Evolutionary conservation across 108 stramenopile species (phyloP).

Genomic region (Bacterosira constricta): DNA sequence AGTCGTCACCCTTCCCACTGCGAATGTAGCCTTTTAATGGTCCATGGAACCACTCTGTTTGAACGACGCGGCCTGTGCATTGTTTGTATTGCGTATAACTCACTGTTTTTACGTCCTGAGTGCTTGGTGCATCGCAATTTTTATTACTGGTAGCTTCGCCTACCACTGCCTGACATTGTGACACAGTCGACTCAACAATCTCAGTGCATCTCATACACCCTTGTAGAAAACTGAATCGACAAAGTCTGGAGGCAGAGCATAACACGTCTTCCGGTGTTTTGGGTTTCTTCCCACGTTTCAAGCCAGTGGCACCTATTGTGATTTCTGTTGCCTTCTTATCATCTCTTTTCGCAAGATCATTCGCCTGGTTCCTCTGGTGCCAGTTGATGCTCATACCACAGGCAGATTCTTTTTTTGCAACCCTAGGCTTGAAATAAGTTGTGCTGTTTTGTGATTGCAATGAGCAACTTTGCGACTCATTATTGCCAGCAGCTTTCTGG

Average conservation of each 20-base stretch:
- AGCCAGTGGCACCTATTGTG: constrained; percentile 79
- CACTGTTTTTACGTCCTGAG: background rate
- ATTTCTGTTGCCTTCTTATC: constrained; percentile 48
- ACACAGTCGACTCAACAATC: background rate
- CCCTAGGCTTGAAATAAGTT: background rate
- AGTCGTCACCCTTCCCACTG: constrained; percentile 17
- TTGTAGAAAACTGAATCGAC: constrained; percentile 46
- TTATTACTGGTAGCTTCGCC: background rate
- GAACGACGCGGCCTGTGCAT: background rate
- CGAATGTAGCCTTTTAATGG: constrained; percentile 33
- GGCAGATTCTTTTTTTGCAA: constrained; percentile 34
- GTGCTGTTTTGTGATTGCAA: background rate
- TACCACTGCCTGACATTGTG: background rate
- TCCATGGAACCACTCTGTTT: constrained; percentile 10
- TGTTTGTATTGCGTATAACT: constrained; percentile 34
- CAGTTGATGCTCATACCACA: constrained; percentile 68
- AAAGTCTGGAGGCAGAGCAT: constrained; percentile 61
- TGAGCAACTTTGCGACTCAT: background rate
- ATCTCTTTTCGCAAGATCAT: background rate
- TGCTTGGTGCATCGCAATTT: background rate
- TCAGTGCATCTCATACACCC: constrained; percentile 19
- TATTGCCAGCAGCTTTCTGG: background rate
- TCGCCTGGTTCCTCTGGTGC: constrained; percentile 29
- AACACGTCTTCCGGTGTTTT: constrained; percentile 56
- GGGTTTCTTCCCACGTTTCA: constrained; percentile 80